Conservation (phyloP, 768 basidiomycete species). For the Tephrocybe sp. region DNA sequence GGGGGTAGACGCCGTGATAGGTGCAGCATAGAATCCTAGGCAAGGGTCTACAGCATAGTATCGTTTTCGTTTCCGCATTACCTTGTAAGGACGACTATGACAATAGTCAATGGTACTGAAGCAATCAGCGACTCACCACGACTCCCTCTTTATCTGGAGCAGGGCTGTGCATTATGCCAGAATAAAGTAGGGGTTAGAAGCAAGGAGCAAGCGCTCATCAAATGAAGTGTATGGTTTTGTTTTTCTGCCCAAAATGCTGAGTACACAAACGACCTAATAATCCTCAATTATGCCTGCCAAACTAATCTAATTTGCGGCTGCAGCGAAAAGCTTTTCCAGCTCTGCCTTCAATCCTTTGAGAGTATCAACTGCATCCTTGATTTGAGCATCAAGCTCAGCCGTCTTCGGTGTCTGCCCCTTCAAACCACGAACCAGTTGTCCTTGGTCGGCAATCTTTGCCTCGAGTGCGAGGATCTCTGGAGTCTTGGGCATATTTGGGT, state of each 20-base stretch:
- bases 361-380: constrained; percentile 56
- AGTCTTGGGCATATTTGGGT: constrained; percentile 57
- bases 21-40: constrained; percentile 30
- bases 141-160: no score
- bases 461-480: constrained; percentile 73
- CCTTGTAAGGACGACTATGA: constrained; percentile 36
- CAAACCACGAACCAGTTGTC: constrained; percentile 65
- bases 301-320: neutral
- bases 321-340: constrained; percentile 29
- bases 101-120: no score
- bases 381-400: constrained; percentile 57
- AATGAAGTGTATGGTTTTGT: no score
- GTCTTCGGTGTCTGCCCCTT: constrained; percentile 63
- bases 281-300: no score
- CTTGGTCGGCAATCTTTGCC: constrained; percentile 73
- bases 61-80: constrained; percentile 47
- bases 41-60: constrained; percentile 44
- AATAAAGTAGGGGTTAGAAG: no score
- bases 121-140: no score
- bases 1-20: constrained; percentile 8
- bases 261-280: neutral
- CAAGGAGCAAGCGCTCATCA: no score
- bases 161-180: no score
- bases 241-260: no score
- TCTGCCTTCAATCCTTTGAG: constrained; percentile 67